Evolutionary conservation across 441 rosid genomes (phyloP), one percentile per base, ranked within the genome.

Genomic region (Aleurites moluccanus): DNA sequence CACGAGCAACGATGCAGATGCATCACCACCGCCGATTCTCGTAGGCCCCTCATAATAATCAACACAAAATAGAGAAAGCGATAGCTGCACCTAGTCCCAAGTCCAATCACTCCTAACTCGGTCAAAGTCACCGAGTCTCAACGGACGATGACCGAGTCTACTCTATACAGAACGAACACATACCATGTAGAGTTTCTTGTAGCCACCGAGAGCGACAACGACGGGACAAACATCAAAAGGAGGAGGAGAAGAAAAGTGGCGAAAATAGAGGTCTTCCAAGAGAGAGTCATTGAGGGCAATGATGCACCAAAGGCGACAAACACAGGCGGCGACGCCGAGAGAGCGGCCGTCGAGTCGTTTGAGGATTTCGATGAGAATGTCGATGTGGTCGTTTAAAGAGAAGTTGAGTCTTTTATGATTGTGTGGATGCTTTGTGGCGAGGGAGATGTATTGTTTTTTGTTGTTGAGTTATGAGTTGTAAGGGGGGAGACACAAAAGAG

Each of bases 221-320:
- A 94, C 88, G 2, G 92, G 87, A 38, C 96, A 88, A 38, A 90
- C 83, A 52, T 80, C 74, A 57, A 85, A 73, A 3, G 94, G 74
- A 15, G 97, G 90, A 16, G 89, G 87, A 40, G 96, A 89, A 6
- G 84, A 75, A 9, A 86, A 83, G 80, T 90, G 94, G 76, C 90
- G 87, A 84, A 94, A 88, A 85, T 97, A 94, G 75, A 92, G 91
- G 82, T 89, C 83, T 79, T 94, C 98, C 98, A 97, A 94, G 60
- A 90, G 81, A 14, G 93, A 84, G 80, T 94, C 97, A 77, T 82
- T 82, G 42, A 90, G 85, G 75, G 90, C 80, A 35, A 90, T 83
- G 71, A 87, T 76, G 77, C 86, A 86, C 98, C 98, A 94, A 67
- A 91, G 93, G n/a, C 92, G 90, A 80, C 98, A 94, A 68, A 92